A percentile compares a stretch with the other conserved stretches of the same genome.
Conservation (phyloP, 148 eudicot species). For the Persicaria tinctoria region DNA sequence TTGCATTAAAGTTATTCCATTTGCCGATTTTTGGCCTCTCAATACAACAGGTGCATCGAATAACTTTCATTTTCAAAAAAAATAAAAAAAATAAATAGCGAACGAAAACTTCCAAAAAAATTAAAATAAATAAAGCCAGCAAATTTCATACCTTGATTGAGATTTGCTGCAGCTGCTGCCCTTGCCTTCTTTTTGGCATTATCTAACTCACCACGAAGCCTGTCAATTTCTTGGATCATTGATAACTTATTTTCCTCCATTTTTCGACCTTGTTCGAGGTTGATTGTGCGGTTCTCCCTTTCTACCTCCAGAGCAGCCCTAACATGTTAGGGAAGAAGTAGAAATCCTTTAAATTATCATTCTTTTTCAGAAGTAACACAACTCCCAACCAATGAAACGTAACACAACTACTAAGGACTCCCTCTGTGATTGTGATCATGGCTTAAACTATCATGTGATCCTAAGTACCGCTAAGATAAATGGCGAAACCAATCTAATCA, state of each 20-base stretch:
- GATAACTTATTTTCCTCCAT: conserved; percentile 53
- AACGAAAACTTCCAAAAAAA: no score
- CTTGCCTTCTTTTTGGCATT: conserved; percentile 68
- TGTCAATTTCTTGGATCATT: conserved; percentile 48
- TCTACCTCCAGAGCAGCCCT: conserved; percentile 77
- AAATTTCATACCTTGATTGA: conserved; percentile 37
- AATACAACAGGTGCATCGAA: no score
- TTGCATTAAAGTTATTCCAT: no score
- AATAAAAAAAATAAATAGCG: no score
- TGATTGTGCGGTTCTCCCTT: conserved; percentile 41
- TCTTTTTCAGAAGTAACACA: not conserved
- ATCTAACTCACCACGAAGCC: conserved; percentile 49
- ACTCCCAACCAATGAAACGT: not conserved
- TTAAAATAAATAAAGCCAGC: not conserved
- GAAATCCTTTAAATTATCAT: conserved; percentile 1
- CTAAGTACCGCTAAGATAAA: not conserved
- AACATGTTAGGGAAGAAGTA: not conserved
- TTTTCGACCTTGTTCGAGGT: conserved; percentile 37
- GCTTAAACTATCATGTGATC: not conserved
- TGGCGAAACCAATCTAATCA: not conserved
- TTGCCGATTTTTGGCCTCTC: no score
- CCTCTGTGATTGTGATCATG: not conserved
- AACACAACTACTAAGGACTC: not conserved
- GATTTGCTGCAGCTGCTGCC: conserved; percentile 41
- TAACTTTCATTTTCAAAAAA: no score